phyloP scores from a whole-genome alignment of 768 basidiomycete species.

The Russula compacta region DNA sequence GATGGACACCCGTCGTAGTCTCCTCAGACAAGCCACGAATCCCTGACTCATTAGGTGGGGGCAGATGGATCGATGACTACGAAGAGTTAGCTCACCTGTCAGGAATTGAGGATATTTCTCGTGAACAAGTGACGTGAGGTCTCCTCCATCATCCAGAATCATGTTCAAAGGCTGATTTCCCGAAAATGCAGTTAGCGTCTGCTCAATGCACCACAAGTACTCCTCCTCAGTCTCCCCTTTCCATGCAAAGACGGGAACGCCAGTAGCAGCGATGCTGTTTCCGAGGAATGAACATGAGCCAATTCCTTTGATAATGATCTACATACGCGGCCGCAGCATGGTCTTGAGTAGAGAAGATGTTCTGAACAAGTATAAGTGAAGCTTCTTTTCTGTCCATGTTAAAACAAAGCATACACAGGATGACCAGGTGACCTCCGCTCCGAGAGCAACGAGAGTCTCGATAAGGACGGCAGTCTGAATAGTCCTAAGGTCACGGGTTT shows the following conservation, averaged over 20 bases:
- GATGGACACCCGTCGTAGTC: slow-evolving; percentile 99
- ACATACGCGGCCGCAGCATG: slow-evolving; percentile 95
- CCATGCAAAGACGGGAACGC: slow-evolving; percentile 98
- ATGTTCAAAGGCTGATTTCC: slow-evolving; percentile 84
- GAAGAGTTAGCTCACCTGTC: slow-evolving; percentile 36
- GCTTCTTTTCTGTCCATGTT: not conserved
- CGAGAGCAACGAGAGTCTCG: slow-evolving; percentile 91
- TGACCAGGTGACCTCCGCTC: slow-evolving; percentile 98
- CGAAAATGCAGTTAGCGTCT: slow-evolving; percentile 83
- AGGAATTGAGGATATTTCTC: slow-evolving; percentile 93
- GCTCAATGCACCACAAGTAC: slow-evolving; percentile 97
- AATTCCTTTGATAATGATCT: not conserved
- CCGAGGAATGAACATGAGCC: slow-evolving; percentile 1
- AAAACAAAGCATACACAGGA: slow-evolving; percentile 62
- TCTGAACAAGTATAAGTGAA: slow-evolving; percentile 38
- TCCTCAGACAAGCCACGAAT: slow-evolving; percentile 96
- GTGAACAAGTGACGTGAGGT: slow-evolving; percentile 90
- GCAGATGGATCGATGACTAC: not conserved
- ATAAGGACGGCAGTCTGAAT: slow-evolving; percentile 98
- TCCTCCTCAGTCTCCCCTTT: slow-evolving; percentile 99
- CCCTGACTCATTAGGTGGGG: slow-evolving; percentile 33
- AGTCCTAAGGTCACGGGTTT: slow-evolving; percentile 49
- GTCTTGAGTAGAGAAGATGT: slow-evolving; percentile 99
- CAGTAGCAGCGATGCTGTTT: slow-evolving; percentile 87
- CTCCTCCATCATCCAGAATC: slow-evolving; percentile 99